Conservation (phyloP, 805 yeast species). For the Alloascoidea hylecoeti region DNA sequence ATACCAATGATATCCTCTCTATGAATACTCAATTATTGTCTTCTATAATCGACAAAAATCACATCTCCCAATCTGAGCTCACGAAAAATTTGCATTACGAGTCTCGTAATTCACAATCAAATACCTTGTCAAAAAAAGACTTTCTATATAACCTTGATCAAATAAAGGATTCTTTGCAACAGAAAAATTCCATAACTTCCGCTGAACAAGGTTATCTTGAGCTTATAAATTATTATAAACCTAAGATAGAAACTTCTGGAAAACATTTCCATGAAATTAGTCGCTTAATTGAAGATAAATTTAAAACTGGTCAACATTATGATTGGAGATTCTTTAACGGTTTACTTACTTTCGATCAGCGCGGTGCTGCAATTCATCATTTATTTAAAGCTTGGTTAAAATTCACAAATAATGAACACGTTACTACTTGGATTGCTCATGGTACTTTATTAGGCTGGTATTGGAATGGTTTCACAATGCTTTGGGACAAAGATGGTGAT, state of each 20-base stretch:
- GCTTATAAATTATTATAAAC: neutral
- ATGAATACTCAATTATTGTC: too few species aligned
- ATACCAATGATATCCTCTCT: neutral
- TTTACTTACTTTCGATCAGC: slow-evolving; percentile 20
- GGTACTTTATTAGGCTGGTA: slow-evolving; percentile 36
- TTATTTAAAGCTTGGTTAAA: slow-evolving; percentile 30
- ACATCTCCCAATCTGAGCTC: too few species aligned
- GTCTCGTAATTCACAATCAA: neutral
- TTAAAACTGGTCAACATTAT: slow-evolving; percentile 21
- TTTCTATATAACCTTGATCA: neutral
- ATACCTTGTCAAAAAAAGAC: neutral
- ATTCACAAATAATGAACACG: slow-evolving; percentile 25
- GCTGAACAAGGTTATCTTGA: neutral
- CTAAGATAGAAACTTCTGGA: neutral
- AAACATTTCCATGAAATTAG: slow-evolving; percentile 11
- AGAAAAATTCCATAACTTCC: neutral
- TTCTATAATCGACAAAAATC: too few species aligned
- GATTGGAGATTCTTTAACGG: slow-evolving; percentile 57
- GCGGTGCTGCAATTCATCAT: slow-evolving; percentile 32
- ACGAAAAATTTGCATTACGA: neutral
- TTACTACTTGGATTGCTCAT: slow-evolving; percentile 32
- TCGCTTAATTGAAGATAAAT: slow-evolving; percentile 7
- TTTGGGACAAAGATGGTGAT: slow-evolving; percentile 37
- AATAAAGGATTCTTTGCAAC: neutral
- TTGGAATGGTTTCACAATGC: slow-evolving; percentile 33